Evolutionary conservation across 441 rosid genomes (phyloP), one percentile per base, ranked within the genome.

Genomic region (Aleurites moluccanus): DNA sequence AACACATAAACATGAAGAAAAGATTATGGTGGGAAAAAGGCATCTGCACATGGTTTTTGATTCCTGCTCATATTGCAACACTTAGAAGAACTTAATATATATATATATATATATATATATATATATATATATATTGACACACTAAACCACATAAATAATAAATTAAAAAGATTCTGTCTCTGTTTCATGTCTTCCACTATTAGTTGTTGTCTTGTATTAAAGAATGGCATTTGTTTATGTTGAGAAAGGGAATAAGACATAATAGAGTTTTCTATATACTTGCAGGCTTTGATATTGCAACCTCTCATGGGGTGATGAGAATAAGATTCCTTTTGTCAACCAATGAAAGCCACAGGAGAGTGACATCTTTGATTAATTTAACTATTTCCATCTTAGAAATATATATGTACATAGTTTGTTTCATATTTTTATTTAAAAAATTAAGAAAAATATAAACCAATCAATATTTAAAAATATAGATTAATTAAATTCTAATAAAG

Each of bases 271-370:
- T 77, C 35, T 62, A 73, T n/a, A 73, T 73, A 14, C 52, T 77
- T 73, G 64, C 52, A 75, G 53, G 76, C 70, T 73, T 75, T 70
- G 84, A 40, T 38, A 53, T 56, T 45, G 73, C 78, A 70, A 44
- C 80, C 77, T 70, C 77, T 75, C 61, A 68, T 61, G 80, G 82
- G 78, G 72, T 61, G 40, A 73, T 67, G 74, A 69, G 88, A 69
- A 77, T 70, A 74, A 77, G 85, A 80, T 83, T 82, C 84, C 70
- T 75, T 74, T 16, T 79, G 81, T 65, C 81, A 69, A 45, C 88
- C 83, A 81, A 75, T 75, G 13, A 44, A 27, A 69, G 57, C 75
- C 76, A 72, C 67, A 69, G n/a, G n/a, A n/a, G 23, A 18, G 4
- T n/a, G n/a, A n/a, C n/a, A n/a, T n/a, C n/a, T n/a, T n/a, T n/a